Percentiles rank a stretch among this genome's conserved stretches.
Conservation (phyloP, 2,329 filamentous ascomycete genomes). For the Claviceps quebecensis region DNA sequence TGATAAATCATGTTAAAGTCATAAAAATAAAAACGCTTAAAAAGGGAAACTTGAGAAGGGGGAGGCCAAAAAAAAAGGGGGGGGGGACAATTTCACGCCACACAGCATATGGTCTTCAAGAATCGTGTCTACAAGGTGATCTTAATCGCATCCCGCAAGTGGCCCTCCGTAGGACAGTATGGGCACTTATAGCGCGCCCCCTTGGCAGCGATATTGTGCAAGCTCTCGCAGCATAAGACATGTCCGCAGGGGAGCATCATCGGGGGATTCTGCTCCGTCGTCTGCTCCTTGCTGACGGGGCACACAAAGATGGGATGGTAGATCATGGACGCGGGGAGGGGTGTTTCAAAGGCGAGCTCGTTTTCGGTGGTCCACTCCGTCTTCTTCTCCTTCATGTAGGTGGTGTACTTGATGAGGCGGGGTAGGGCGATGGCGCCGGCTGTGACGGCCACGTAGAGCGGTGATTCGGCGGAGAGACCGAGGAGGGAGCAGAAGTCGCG, state of each 20-base stretch:
- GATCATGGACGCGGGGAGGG: conserved; percentile 44
- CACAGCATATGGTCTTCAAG: too few relatives aligned
- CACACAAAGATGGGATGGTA: conserved; percentile 98
- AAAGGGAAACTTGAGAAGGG: neutral
- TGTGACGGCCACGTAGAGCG: conserved; percentile 82
- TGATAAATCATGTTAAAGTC: neutral
- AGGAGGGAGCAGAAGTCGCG: conserved; percentile 89
- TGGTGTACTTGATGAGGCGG: conserved; percentile 74
- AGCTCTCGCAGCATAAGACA: conserved; percentile 74
- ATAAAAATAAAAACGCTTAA: neutral
- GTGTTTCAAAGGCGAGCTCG: conserved; percentile 70
- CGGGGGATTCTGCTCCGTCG: conserved; percentile 80
- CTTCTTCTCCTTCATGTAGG: conserved; percentile 74
- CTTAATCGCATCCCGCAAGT: conserved; percentile 59
- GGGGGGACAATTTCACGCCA: neutral
- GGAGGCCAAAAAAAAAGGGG: neutral
- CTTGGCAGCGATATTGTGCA: conserved; percentile 67
- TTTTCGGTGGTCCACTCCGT: conserved; percentile 91
- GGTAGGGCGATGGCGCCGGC: conserved; percentile 87
- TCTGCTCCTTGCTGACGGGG: conserved; percentile 92
- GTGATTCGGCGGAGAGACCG: conserved; percentile 78
- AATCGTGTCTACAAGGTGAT: conserved; percentile 44
- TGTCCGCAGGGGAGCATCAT: conserved; percentile 97
- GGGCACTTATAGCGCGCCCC: conserved; percentile 82
- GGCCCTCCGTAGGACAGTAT: conserved; percentile 80